Evolutionary conservation across 352 stramenopile species (phyloP).

Genomic region (Phytophthora tentaculata): DNA sequence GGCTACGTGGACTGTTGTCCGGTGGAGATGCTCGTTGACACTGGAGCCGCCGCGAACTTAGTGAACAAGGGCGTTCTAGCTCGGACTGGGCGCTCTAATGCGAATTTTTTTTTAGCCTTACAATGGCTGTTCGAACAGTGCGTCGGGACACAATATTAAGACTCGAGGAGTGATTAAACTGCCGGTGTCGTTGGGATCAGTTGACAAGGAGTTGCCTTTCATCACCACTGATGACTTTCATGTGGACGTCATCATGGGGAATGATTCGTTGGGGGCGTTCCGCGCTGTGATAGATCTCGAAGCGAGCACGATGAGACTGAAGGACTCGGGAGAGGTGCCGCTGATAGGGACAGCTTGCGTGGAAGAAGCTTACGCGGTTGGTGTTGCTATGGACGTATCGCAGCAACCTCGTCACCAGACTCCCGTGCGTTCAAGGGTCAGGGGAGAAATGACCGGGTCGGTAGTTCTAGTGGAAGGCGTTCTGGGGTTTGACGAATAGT

Average conservation of each 20-base stretch:
- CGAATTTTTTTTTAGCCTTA: neutral
- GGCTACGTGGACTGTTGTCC: too few species aligned
- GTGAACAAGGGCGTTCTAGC: too few species aligned
- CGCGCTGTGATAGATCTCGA: neutral
- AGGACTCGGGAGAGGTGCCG: neutral
- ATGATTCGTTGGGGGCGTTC: neutral
- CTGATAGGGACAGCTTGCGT: neutral
- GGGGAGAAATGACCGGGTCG: neutral
- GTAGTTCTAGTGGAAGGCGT: neutral
- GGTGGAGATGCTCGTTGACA: too few species aligned
- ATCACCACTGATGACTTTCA: neutral
- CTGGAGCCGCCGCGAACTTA: too few species aligned
- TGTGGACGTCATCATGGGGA: neutral
- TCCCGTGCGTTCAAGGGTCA: neutral
- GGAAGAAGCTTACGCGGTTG: neutral
- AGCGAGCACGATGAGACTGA: neutral
- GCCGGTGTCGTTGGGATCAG: neutral
- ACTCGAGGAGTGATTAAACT: neutral
- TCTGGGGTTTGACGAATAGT: neutral
- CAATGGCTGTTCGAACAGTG: neutral
- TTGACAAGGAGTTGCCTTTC: neutral
- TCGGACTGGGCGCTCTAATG: slow-evolving; percentile 39
- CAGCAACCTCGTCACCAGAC: neutral
- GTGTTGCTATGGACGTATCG: neutral
- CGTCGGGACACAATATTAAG: neutral